Base-by-base conservation (phyloP, 257 asterid genomes). In the Ajuga chamaepitys region DNA sequence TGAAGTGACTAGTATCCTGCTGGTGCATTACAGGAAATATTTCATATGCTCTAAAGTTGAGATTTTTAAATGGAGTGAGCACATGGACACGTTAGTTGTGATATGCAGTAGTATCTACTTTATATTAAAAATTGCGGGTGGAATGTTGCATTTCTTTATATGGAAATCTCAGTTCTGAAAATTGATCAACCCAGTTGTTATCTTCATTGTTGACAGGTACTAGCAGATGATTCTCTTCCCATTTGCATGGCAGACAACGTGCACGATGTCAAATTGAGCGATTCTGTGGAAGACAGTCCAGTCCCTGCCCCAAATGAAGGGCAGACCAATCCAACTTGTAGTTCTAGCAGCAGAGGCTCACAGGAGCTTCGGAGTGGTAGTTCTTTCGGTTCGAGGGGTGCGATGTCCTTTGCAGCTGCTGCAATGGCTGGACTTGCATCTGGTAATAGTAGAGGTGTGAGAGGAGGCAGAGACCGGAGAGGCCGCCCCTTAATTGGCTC, bases 341-440 rank as follows among this genome's bases (percentile, higher is more conserved):
- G 94, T 80, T 89, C 99, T 41, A 76, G 95, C 82, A 85, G 88
- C 83, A 82, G 84, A 80, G 89, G 82, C 42, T 83, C 95, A 52
- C 78, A 81, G 20, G 99, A 90, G 77, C 73, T 88, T 30, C 85
- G 85, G 61, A 75, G 86, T 80, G 95, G 96, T 50, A 75, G 82
- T 60, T 82, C 95, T 26, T 88, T 81, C 65, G 91, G 95, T 71
- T 86, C 96, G 20, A 86, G 98, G 79, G 96, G 97, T 67, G 95
- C 95, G 66, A 85, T 91, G 95, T 86, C 98, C 62, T 94, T 90
- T 81, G 97, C 97, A 41, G 99, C 99, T 63, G 97, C 96, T 70
- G 94, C 99, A 20, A 94, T 94, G 99, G 95, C 95, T 70, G 99
- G 99, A 14, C 87, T 86, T 72, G 85, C 91, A 37, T 84, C 98